These are phyloP conservation scores for Phialophora chinensis DNA, from an alignment of 2,329 filamentous ascomycete genomes.

Conservation along the genomic window DNA sequence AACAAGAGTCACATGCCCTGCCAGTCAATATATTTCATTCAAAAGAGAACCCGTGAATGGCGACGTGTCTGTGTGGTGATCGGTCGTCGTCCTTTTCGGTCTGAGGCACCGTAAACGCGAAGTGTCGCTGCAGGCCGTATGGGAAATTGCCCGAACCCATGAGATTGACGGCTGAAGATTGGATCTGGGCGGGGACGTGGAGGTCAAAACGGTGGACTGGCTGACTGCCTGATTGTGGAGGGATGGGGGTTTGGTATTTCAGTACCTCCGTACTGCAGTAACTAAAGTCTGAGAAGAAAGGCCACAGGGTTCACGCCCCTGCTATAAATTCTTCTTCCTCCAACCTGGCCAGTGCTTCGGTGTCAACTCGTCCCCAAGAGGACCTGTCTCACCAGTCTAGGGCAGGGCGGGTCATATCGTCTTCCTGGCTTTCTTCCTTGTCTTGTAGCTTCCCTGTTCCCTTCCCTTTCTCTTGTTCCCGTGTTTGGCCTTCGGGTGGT, in stretches of 20 bases:
- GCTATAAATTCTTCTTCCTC: neutral
- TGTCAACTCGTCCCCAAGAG: neutral
- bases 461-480: neutral
- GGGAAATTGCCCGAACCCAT: neutral
- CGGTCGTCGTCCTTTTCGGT: neutral
- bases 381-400: neutral
- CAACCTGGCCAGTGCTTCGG: neutral
- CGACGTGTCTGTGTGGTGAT: neutral
- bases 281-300: neutral
- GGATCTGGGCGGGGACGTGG: neutral
- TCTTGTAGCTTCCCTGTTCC: constrained; percentile 11
- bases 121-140: too few species aligned
- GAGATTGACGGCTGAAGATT: neutral
- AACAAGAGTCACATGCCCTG: too few species aligned
- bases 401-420: constrained; percentile 18
- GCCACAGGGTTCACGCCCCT: neutral
- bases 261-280: too few species aligned
- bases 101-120: neutral
- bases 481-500: neutral
- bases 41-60: neutral
- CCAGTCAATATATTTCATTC: neutral
- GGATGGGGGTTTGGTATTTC: too few species aligned
- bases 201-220: neutral
- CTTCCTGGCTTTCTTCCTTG: constrained; percentile 29
- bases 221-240: neutral